Conservation (phyloP, 73 alveolate genomes). For the Paramecium sexaurelia region DNA sequence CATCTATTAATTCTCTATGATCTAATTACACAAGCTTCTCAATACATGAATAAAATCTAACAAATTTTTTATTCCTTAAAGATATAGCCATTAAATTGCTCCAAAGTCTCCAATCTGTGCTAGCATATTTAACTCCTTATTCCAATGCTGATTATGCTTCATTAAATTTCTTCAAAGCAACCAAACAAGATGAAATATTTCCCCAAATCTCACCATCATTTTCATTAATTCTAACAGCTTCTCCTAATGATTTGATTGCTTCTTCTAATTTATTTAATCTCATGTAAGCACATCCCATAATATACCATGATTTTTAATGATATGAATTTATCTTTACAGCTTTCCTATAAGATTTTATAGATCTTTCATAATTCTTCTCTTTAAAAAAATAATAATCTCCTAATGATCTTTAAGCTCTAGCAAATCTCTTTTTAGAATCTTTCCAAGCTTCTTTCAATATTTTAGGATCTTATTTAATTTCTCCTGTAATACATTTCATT, state of each 20-base stretch:
- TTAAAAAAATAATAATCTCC: conserved; percentile 81
- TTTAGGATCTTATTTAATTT: conserved; percentile 83
- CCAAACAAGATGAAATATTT: conserved; percentile 91
- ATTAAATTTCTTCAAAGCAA: conserved; percentile 81
- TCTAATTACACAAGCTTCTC: conserved; percentile 38
- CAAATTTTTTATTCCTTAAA: conserved; percentile 81
- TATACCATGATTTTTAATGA: conserved; percentile 96
- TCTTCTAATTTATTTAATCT: conserved; percentile 80
- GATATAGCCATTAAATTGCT: conserved; percentile 88
- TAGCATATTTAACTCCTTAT: conserved; percentile 89
- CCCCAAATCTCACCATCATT: conserved; percentile 97
- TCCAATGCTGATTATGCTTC: conserved; percentile 95
- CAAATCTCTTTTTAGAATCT: conserved; percentile 84
- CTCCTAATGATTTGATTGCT: conserved; percentile 87
- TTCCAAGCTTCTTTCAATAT: conserved; percentile 95
- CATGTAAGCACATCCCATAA: conserved; percentile 96
- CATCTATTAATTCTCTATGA: conserved; percentile 59
- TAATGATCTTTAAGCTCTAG: conserved; percentile 94
- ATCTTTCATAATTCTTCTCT: conserved; percentile 73
- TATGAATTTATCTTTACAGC: conserved; percentile 94
- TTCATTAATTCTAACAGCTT: conserved; percentile 88
- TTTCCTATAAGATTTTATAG: conserved; percentile 88
- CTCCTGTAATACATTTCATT: conserved; percentile 94
- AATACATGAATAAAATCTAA: conserved; percentile 66
- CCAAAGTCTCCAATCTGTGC: conserved; percentile 94